Base-by-base conservation (phyloP, 1,139 yeast species). In the Geotrichum reessii region DNA sequence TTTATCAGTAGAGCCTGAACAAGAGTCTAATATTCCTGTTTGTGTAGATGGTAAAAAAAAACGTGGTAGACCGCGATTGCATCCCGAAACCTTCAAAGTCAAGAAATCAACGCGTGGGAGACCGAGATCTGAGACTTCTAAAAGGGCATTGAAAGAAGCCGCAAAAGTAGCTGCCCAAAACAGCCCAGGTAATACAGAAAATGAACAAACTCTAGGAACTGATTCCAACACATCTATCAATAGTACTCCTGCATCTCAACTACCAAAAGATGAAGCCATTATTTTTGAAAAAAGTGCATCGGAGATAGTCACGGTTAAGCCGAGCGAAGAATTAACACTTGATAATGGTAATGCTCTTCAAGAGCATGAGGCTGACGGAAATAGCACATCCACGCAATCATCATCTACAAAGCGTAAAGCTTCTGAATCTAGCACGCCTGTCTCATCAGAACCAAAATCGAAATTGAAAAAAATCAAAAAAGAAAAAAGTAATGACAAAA, bases 101-200 rank as follows among this genome's bases (percentile, higher is more conserved):
- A 53, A 53, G 50, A 33, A 48, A n/a, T 21, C 53, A 12, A 28
- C 50, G 5, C 54, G 60, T 4, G 60, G 60, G 9, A 47, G 60
- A 22, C 60, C 60, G 44, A 48, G 60, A n/a, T 57, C 60, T 7
- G 60, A 57, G 12, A 57, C 60, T 11, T 57, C 60, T 14, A 54
- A 52, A 24, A 50, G 60, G 14, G 60, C 60, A 6, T 8, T 50
- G 9, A 53, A 53, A 47, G 60, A 57, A 49, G 60, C 57, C 5
- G 42, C 49, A 44, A 46, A 33, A 27, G 46, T 40, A 28, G 52
- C 52, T 37, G 17, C 44, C n/a, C 19, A 37, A 4, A 37, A 6
- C 9, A 17, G 21, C 2, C 14, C 19, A 2, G 37, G 37, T 31
- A 31, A 8, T 9, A 37, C 44, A 5, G 21, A 37, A 14, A 37